Evolutionary conservation across 1,139 yeast genomes (phyloP), one percentile per base, ranked within the genome.

Genomic region (Blastobotrys raffinosifermentans): DNA sequence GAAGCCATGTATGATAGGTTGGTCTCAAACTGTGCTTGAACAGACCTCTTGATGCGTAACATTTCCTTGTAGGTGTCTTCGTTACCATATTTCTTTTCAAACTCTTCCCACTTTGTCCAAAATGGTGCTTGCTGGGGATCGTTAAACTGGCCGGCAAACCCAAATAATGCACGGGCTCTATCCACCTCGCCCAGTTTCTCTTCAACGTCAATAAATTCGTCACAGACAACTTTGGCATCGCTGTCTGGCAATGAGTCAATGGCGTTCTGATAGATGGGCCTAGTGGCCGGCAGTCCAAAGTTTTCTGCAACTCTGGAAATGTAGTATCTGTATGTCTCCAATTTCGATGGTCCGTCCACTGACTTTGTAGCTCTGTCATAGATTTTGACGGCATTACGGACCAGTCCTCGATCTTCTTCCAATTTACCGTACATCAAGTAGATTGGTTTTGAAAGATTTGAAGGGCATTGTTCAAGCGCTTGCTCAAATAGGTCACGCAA

Each of bases 401-500:
- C 50, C 9, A 73, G 60, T 0, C 80, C 79, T 22, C 65, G 55
- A 5, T 61, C 61, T 43, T 70, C 72, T 51, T 86, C 96, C 50
- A 76, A 75, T 31, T 77, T 64, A 1, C 81, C 74, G 54, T 81
- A 84, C 31, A 76, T 52, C 1, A 77, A 44, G 42, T 68, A 71
- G 1, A 85, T 63, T 0, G 75, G 60, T 42, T 73, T 73, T 19
- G 70, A 58, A 17, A 66, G 54, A 46, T 66, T 60, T 0, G 69
- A 51, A 0, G 85, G 83, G 43, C 82, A 71, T 11, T 57, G 58
- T 19, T 58, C 66, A 23, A 73, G 51, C 4, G 75, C 78, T 33
- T 77, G 77, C 39, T 85, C 94, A 58, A 84, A 86, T 14, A 83
- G 53, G 45, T 84, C 94, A 27, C 94, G 63, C 4, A 83, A 61